phyloP scores from a whole-genome alignment of 2,329 filamentous ascomycete species.

The Talaromyces albobiverticillius region DNA sequence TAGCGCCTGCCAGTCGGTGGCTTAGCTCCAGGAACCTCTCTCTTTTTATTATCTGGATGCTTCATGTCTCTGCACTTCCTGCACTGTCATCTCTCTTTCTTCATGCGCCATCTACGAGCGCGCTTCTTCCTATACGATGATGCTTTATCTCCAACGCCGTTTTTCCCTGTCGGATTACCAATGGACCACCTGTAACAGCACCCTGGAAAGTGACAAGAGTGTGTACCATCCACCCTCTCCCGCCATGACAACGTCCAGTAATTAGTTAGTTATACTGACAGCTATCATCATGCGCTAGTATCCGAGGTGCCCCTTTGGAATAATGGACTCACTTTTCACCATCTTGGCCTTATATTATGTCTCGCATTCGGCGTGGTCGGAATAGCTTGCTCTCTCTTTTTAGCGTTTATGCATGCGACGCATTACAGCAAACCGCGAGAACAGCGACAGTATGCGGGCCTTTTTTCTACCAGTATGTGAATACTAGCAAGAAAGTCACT shows the following conservation, averaged over 20 bases:
- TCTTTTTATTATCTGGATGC: no score
- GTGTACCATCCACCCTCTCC: constrained; percentile 14
- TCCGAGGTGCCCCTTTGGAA: constrained; percentile 52
- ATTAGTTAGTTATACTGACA: not conserved
- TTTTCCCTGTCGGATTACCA: constrained; percentile 6
- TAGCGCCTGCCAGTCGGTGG: not conserved
- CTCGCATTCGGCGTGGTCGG: constrained; percentile 54
- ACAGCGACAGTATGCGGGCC: constrained; percentile 54
- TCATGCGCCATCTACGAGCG: not conserved
- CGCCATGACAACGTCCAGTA: not conserved
- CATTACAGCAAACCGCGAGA: constrained; percentile 60
- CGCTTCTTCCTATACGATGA: not conserved
- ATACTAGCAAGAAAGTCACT: not conserved
- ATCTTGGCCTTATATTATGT: constrained; percentile 53
- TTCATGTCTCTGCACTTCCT: no score
- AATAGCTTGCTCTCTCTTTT: constrained; percentile 49
- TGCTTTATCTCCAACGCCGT: constrained; percentile 11
- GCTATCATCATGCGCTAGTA: constrained; percentile 28
- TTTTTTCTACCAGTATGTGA: not conserved
- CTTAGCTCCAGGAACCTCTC: constrained; percentile 9
- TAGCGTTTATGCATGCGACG: constrained; percentile 57
- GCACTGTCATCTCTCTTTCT: not conserved
- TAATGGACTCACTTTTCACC: constrained; percentile 54
- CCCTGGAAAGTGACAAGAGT: constrained; percentile 47
- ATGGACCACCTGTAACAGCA: constrained; percentile 48